Base-by-base conservation (phyloP, 129 eudicot genomes). In the Flaveria ramosissima region DNA sequence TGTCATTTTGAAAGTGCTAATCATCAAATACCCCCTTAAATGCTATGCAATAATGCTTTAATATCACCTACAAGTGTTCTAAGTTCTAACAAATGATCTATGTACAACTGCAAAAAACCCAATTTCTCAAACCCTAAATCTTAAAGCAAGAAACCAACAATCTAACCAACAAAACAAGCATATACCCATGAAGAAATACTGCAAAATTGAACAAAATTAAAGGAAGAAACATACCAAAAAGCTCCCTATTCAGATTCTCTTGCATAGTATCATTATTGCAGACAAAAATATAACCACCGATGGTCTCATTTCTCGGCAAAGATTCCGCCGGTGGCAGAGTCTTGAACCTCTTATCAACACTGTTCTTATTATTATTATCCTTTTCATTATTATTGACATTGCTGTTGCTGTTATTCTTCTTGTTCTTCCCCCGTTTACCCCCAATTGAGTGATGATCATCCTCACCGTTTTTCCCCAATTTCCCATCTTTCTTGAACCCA, bases 211-310 rank as follows among this genome's bases (percentile, higher is more conserved):
- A 9, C 68, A 62, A 62, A 62, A 62, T 24, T 1, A 27, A 62
- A 62, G 68, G 0, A 27, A 11, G 1, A 30, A 57, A 78, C 88
- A 36, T 88, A 95, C 99, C 99, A 85, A 94, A 94, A 46, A 94
- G 95, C 77, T 94, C 84, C 27, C 97, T 87, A 71, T 89, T 88
- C 80, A 94, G 97, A 78, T 94, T 94, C 83, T 94, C 99, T 39
- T 87, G 89, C 99, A 94, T 94, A 23, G 99, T 94, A 69, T 94
- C 99, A 74, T 94, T 94, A 78, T 94, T 94, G 83, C 99, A 94
- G 30, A 94, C 97, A 57, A 94, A 94, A 5, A 94, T 91, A 87
- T 94, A 94, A 0, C 99, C 99, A 32, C 99, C 99, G 15, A 95
- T 85, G 0, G 96, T 91, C 84, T 95, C 97, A 76, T 91, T 91